phyloP scores from a whole-genome alignment of 2,329 filamentous ascomycete species.

The Hypomyces perniciosus region DNA sequence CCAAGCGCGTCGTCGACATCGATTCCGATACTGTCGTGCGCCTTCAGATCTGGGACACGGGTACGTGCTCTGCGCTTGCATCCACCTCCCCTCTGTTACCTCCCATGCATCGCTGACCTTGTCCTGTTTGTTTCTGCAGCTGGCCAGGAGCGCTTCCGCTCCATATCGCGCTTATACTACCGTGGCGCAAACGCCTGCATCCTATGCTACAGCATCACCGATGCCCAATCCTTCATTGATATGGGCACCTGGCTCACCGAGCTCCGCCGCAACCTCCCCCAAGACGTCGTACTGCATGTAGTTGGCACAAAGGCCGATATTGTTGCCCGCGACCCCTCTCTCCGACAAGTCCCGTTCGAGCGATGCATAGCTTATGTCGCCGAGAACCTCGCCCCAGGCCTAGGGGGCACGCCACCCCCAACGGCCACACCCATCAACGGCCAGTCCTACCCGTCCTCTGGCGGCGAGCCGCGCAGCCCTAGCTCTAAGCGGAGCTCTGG shows the following conservation, averaged over 20 bases:
- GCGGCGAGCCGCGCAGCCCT: constrained; percentile 50
- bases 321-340: constrained; percentile 73
- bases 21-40: constrained; percentile 82
- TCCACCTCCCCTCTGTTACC: background rate
- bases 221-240: constrained; percentile 76
- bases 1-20: constrained; percentile 73
- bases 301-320: constrained; percentile 93
- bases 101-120: constrained; percentile 13
- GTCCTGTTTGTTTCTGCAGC: constrained; percentile 35
- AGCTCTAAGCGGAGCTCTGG: constrained; percentile 63
- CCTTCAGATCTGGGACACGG: constrained; percentile 96
- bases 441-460: constrained; percentile 18
- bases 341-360: constrained; percentile 85
- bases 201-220: constrained; percentile 90
- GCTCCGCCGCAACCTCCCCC: constrained; percentile 68
- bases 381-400: constrained; percentile 74
- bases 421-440: constrained; percentile 44
- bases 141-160: constrained; percentile 90
- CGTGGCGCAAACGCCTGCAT: constrained; percentile 91
- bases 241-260: constrained; percentile 91
- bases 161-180: constrained; percentile 93
- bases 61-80: constrained; percentile 29
- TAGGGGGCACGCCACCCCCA: constrained; percentile 60
- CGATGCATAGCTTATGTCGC: constrained; percentile 93
- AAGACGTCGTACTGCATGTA: constrained; percentile 83